Percentiles rank a stretch among this genome's conserved stretches.
These are phyloP conservation scores for Omphalotus olearius DNA, from an alignment of 1,284 basidiomycete genomes.

Conservation along the genomic window DNA sequence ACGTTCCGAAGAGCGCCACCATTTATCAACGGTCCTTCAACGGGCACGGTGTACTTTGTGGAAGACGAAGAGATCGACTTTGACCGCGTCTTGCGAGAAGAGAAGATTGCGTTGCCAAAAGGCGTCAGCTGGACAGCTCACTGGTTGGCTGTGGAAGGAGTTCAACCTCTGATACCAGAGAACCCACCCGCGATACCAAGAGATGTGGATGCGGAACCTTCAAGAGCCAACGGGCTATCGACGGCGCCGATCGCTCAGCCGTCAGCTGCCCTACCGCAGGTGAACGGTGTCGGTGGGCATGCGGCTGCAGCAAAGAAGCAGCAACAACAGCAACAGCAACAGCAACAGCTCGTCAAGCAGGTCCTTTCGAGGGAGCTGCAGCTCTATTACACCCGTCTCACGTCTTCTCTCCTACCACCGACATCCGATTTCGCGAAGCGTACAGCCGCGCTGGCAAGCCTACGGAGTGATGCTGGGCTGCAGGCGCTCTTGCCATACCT, in stretches of 20 bases:
- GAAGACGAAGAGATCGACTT: conserved; percentile 99
- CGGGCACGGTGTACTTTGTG: conserved; percentile 78
- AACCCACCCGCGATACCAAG: conserved; percentile 83
- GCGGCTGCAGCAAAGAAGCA: conserved; percentile 27
- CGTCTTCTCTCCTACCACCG: conserved; percentile 75
- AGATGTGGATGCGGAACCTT: conserved; percentile 39
- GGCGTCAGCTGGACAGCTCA: conserved; percentile 85
- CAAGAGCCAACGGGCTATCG: conserved; percentile 32
- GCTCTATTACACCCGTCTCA: conserved; percentile 92
- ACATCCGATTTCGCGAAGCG: conserved; percentile 60
- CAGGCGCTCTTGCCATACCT: conserved; percentile 95
- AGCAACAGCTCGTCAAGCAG: conserved; percentile 81
- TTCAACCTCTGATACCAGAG: conserved; percentile 94
- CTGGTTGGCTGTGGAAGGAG: conserved; percentile 97
- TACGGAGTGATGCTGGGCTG: conserved; percentile 88
- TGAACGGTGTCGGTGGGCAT: conserved; percentile 1
- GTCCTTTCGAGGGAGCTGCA: conserved; percentile 93
- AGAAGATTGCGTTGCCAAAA: conserved; percentile 75
- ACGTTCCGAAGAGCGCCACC: conserved; percentile 72
- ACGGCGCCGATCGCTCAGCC: conserved; percentile 8
- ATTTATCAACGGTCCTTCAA: conserved; percentile 34
- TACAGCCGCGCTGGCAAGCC: conserved; percentile 85
- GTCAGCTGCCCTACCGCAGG: not conserved
- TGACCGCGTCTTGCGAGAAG: conserved; percentile 81
- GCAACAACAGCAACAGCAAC: conserved; percentile 44